Base-by-base conservation (phyloP, 208 protist genomes). In the Trypanosoma melophagium region DNA sequence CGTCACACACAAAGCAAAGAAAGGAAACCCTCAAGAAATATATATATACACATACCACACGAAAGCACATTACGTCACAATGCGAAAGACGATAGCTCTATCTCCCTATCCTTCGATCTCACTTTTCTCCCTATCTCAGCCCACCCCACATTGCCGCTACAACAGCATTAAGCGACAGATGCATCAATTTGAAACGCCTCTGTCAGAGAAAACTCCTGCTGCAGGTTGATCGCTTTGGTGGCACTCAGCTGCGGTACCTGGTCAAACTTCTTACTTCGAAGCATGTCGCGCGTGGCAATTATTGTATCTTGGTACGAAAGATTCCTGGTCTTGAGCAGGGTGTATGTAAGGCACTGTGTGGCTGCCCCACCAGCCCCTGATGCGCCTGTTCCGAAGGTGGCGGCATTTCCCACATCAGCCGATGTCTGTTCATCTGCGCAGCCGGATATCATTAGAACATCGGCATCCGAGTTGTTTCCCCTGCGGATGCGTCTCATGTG, bases 181-280 rank as follows among this genome's bases (percentile, higher is more conserved):
- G 41, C 42, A 35, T 87, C 77, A 13, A 79, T 59, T 0, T 47
- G 19, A 63, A 94, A 80, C 13, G 60, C 12, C 35, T 65, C 35
- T 49, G 72, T 68, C 19, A 89, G 66, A 3, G 71, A 78, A 70
- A 91, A 91, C 22, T 66, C 28, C 60, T 80, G 56, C 53, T 74
- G 57, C 21, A 94, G 62, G 56, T 90, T 66, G 40, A 94, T 80
- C 12, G 80, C 73, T 74, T 89, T 90, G 22, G 79, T 83, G 38
- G 79, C 71, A 45, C 74, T 84, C 51, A 94, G 66, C 78, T 94
- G 85, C 40, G 86, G 86, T 40, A 92, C 77, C 73, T 92, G 83
- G 24, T 74, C 60, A 61, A 90, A 92, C 9, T 74, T 38, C 73
- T 87, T 82, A 66, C 79, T 49, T 40, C 19, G 42, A 10, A 92